A percentile compares a stretch with the other conserved stretches of the same genome.
phyloP scores from a whole-genome alignment of 2,329 filamentous ascomycete species.

The Pseudocercospora pini-densiflorae region DNA sequence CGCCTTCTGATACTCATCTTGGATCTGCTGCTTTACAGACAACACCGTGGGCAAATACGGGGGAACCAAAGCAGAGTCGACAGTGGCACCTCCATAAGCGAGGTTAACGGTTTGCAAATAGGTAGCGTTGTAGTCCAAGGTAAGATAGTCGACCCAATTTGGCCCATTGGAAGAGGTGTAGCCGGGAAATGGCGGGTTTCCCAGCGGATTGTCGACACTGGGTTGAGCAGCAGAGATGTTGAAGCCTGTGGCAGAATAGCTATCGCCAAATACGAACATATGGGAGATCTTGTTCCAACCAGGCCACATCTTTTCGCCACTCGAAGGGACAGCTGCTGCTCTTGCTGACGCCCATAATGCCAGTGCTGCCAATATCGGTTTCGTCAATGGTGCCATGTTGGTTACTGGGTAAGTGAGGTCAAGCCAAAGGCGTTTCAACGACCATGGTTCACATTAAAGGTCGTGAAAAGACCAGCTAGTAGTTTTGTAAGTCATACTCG shows the following conservation, averaged over 20 bases:
- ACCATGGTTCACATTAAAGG: neutral
- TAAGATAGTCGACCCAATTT: slow-evolving; percentile 61
- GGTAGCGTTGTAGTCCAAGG: slow-evolving; percentile 50
- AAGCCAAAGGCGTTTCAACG: too few species aligned
- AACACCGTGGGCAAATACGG: slow-evolving; percentile 57
- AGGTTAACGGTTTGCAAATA: slow-evolving; percentile 57
- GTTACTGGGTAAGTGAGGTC: neutral
- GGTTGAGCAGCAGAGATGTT: slow-evolving; percentile 58
- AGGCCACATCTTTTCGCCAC: slow-evolving; percentile 8
- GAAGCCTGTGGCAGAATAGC: slow-evolving; percentile 65
- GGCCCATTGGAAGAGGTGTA: slow-evolving; percentile 48
- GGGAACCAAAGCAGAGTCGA: slow-evolving; percentile 53
- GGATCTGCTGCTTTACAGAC: slow-evolving; percentile 58
- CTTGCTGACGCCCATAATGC: neutral
- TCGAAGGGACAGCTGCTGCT: neutral
- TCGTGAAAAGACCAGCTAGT: neutral
- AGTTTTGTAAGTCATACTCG: too few species aligned
- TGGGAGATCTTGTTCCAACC: slow-evolving; percentile 13
- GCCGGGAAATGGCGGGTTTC: slow-evolving; percentile 58
- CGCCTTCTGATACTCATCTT: slow-evolving; percentile 47
- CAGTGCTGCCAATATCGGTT: neutral
- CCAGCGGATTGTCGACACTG: slow-evolving; percentile 59
- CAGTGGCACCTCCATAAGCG: slow-evolving; percentile 53
- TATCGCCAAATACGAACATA: slow-evolving; percentile 54
- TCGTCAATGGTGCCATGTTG: neutral